Percentiles rank a stretch among this genome's conserved stretches.
These are phyloP conservation scores for Phylloporus sp. DNA, from an alignment of 768 basidiomycete species.

Conservation along the genomic window DNA sequence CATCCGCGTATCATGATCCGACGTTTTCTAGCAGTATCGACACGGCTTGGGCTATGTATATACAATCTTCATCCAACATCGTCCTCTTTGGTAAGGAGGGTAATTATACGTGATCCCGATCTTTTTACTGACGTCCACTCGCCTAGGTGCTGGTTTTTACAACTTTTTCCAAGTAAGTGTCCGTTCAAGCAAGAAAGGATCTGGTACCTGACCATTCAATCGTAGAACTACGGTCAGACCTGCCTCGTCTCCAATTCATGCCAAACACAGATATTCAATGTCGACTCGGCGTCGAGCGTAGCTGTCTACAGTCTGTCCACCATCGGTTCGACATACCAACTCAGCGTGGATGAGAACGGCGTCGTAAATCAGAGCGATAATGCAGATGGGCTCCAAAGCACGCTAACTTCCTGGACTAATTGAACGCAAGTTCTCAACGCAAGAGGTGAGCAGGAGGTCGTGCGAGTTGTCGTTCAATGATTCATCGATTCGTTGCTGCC, in stretches of 20 bases:
- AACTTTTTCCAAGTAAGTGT: slow-evolving; percentile 40
- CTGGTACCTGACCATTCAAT: background rate
- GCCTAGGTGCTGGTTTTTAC: slow-evolving; percentile 44
- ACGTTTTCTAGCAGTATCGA: slow-evolving; percentile 12
- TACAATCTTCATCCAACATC: slow-evolving; percentile 36
- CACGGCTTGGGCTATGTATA: slow-evolving; percentile 13
- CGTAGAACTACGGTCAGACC: slow-evolving; percentile 34
- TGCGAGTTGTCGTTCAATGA: too few species aligned
- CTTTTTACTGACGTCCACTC: slow-evolving; percentile 19
- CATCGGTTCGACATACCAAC: slow-evolving; percentile 37
- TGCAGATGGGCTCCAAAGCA: slow-evolving; percentile 38
- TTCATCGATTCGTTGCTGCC: too few species aligned
- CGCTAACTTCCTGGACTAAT: slow-evolving; percentile 17
- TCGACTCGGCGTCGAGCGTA: slow-evolving; percentile 37
- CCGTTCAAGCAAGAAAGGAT: too few species aligned
- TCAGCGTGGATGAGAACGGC: slow-evolving; percentile 33
- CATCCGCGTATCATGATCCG: slow-evolving; percentile 37
- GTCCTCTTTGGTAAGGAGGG: slow-evolving; percentile 35
- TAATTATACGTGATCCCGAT: slow-evolving; percentile 24
- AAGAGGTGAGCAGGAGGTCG: too few species aligned
- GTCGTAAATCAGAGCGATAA: slow-evolving; percentile 35
- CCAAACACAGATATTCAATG: slow-evolving; percentile 39
- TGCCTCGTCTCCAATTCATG: slow-evolving; percentile 36
- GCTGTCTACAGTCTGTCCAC: slow-evolving; percentile 43
- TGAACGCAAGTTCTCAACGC: too few species aligned